These are phyloP conservation scores for Eruca vesicaria DNA, from an alignment of 441 rosid genomes.

Conservation along the genomic window DNA sequence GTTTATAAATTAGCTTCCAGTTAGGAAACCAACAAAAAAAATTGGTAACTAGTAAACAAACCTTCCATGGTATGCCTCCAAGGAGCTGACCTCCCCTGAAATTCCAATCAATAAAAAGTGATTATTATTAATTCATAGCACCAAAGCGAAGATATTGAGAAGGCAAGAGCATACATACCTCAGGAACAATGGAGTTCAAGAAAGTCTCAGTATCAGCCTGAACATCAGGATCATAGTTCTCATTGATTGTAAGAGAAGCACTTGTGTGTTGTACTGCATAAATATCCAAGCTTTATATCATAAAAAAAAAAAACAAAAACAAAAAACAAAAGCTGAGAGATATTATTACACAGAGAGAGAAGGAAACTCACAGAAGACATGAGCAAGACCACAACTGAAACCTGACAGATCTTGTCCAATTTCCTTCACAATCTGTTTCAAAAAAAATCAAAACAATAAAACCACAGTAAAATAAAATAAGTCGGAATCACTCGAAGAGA, in stretches of 20 bases:
- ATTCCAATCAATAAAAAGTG: background rate
- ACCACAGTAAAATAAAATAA: background rate
- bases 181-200: conserved; percentile 88
- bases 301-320: background rate
- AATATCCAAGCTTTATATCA: background rate
- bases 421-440: conserved; percentile 73
- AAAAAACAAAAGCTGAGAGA: background rate
- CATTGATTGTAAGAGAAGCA: conserved; percentile 92
- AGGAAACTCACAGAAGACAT: conserved; percentile 63
- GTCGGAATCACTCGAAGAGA: background rate
- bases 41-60: conserved; percentile 20
- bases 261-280: conserved; percentile 84
- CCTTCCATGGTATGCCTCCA: conserved; percentile 98
- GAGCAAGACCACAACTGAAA: conserved; percentile 90
- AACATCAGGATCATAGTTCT: conserved; percentile 93
- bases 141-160: background rate
- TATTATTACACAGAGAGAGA: background rate
- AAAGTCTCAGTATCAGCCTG: conserved; percentile 91
- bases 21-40: background rate
- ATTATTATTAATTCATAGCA: background rate
- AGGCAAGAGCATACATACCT: conserved; percentile 45
- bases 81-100: conserved; percentile 86
- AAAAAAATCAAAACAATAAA: background rate
- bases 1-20: background rate
- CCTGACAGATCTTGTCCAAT: conserved; percentile 67